These are phyloP conservation scores for Agrostemma githago DNA, from an alignment of 148 eudicot genomes.

Conservation along the genomic window DNA sequence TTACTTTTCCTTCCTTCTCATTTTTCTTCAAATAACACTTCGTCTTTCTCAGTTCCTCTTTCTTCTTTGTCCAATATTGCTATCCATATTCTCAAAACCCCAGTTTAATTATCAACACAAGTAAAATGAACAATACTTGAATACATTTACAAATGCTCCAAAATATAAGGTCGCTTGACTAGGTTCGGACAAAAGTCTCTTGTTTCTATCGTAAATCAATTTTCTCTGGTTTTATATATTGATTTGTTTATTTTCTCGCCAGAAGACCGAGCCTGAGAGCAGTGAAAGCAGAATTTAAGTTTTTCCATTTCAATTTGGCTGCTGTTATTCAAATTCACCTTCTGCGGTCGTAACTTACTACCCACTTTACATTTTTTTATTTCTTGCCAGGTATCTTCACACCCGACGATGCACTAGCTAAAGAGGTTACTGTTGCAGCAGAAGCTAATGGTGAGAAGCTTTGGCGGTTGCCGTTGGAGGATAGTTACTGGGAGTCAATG, in stretches of 20 bases:
- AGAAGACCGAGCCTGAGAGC: background rate
- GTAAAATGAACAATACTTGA: too few species aligned
- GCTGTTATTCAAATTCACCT: background rate
- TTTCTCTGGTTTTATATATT: too few species aligned
- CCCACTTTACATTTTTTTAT: background rate
- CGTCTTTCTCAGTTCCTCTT: background rate
- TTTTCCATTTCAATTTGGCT: background rate
- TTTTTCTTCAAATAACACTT: too few species aligned
- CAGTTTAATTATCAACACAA: too few species aligned
- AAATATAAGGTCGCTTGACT: too few species aligned
- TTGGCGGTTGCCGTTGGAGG: conserved; percentile 93
- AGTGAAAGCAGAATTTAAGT: background rate
- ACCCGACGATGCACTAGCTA: conserved; percentile 74
- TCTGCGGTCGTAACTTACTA: conserved; percentile 6
- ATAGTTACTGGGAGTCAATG: conserved; percentile 95
- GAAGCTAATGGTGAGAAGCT: conserved; percentile 81
- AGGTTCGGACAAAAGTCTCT: too few species aligned
- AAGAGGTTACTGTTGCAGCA: conserved; percentile 74
- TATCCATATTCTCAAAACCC: too few species aligned
- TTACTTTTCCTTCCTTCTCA: too few species aligned
- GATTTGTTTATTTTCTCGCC: too few species aligned
- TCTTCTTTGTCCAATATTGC: too few species aligned
- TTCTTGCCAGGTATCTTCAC: conserved; percentile 68
- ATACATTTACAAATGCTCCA: too few species aligned
- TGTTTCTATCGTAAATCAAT: too few species aligned